Evolutionary conservation across 176 grass and related monocot genomes (phyloP), one percentile per base, ranked within the genome.

Genomic region (Coix lacrymajobi): DNA sequence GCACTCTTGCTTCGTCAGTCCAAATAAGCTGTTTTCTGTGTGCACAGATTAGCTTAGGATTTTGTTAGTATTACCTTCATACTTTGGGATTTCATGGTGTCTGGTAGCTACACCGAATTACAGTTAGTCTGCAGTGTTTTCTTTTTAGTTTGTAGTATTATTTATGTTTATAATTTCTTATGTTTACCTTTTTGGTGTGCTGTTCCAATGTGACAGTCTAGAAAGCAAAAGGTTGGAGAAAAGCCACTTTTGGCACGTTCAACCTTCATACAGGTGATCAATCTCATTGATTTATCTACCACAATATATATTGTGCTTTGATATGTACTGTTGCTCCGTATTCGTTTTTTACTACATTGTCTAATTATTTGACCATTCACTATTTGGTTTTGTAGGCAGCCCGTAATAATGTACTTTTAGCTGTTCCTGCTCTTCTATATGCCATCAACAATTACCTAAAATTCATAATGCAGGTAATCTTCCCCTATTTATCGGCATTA

Each of bases 361-460:
- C 57, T 52, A 6, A 62, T 69, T 79, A 75, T 83, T 40, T 81
- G 29, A 72, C 37, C 36, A 28, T 84, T 63, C 17, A 80, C 33
- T 13, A 38, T 44, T 82, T 90, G 38, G 20, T 82, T 84, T 85
- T 89, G 56, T 81, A 98, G 96, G 96, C 96, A 84, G 96, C 96
- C 88, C 90, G 87, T 43, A 95, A 93, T 79, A 98, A 98, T 85
- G 92, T 80, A 81, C 96, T 98, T 71, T 85, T 98, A 75, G 96
- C 96, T 69, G 89, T 98, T 82, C 96, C 96, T 25, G 96, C 96
- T 51, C 79, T 98, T 91, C 70, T 98, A 6, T 98, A 98, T 86
- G 96, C 96, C 70, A 92, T 98, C 88, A 98, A 98, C 73, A 98
- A 98, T 82, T 98, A 98, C 85, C 85, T 98, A 79, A 98, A 98